A percentile compares a stretch with the other conserved stretches of the same genome.
phyloP scores from a whole-genome alignment of 1,284 basidiomycete species.

The Moesziomyces antarcticus region DNA sequence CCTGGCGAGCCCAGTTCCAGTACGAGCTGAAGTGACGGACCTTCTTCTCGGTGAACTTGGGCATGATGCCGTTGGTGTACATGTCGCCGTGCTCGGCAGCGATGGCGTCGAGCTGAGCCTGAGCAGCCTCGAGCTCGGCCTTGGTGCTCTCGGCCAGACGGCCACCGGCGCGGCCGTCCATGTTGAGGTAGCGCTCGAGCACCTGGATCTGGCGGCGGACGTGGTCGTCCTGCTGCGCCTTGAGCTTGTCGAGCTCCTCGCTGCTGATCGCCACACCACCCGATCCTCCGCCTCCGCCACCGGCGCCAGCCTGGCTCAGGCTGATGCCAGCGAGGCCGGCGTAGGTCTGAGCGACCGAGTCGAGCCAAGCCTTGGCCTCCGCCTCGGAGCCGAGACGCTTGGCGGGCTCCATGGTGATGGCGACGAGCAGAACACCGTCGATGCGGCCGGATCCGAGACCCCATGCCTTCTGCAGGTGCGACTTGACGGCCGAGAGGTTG shows the following conservation, averaged over 20 bases:
- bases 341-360: constrained; percentile 83
- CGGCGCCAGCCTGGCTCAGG: constrained; percentile 71
- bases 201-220: constrained; percentile 92
- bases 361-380: constrained; percentile 94
- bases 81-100: constrained; percentile 88
- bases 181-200: constrained; percentile 93
- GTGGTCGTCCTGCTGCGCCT: constrained; percentile 89
- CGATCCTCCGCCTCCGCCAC: constrained; percentile 73
- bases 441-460: constrained; percentile 88
- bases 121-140: constrained; percentile 77
- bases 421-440: constrained; percentile 90
- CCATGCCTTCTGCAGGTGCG: constrained; percentile 71
- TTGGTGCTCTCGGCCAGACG: constrained; percentile 88
- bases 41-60: constrained; percentile 91
- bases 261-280: constrained; percentile 82
- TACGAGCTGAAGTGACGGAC: constrained; percentile 97
- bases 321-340: constrained; percentile 87
- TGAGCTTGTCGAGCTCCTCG: constrained; percentile 97
- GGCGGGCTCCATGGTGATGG: constrained; percentile 88
- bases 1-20: constrained; percentile 99
- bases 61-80: constrained; percentile 94
- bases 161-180: constrained; percentile 90
- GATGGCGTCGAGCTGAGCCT: constrained; percentile 88
- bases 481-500: constrained; percentile 92
- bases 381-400: constrained; percentile 91